Conservation (phyloP, 2,329 filamentous ascomycete genomes). For the Ascochyta viciae-villosae region DNA sequence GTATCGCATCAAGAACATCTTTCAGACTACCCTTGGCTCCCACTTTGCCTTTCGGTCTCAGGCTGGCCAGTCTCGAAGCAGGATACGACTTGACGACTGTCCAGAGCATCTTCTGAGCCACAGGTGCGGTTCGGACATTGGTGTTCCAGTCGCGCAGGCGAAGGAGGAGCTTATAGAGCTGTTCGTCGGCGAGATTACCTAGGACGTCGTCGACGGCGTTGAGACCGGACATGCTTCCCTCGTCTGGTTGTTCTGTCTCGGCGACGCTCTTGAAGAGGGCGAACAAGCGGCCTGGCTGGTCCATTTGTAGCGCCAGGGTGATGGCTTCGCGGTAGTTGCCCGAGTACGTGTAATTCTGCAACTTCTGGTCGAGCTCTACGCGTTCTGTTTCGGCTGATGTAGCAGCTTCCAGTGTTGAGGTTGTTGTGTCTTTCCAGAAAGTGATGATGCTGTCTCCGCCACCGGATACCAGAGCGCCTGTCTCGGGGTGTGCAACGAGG, state of each 20-base stretch:
- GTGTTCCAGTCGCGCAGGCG: conserved; percentile 96
- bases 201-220: conserved; percentile 82
- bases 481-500: conserved; percentile 69
- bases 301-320: conserved; percentile 86
- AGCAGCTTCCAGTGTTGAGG: conserved; percentile 76
- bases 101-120: conserved; percentile 85
- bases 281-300: conserved; percentile 89
- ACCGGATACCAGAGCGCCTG: conserved; percentile 81
- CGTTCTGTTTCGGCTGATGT: conserved; percentile 77
- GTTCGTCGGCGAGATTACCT: conserved; percentile 78
- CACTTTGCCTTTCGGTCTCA: conserved; percentile 56
- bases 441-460: conserved; percentile 92
- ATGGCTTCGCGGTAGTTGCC: conserved; percentile 94
- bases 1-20: conserved; percentile 86
- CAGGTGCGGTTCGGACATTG: conserved; percentile 82
- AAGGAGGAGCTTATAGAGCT: conserved; percentile 82
- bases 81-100: conserved; percentile 82
- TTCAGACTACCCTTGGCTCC: conserved; percentile 61
- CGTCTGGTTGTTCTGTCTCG: conserved; percentile 65
- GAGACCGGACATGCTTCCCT: conserved; percentile 68
- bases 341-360: conserved; percentile 89
- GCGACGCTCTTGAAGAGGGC: conserved; percentile 83
- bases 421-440: conserved; percentile 94
- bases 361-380: conserved; percentile 91
- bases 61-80: conserved; percentile 74